Conservation (phyloP, 345 rosid species). For the Moricandia arvensis region DNA sequence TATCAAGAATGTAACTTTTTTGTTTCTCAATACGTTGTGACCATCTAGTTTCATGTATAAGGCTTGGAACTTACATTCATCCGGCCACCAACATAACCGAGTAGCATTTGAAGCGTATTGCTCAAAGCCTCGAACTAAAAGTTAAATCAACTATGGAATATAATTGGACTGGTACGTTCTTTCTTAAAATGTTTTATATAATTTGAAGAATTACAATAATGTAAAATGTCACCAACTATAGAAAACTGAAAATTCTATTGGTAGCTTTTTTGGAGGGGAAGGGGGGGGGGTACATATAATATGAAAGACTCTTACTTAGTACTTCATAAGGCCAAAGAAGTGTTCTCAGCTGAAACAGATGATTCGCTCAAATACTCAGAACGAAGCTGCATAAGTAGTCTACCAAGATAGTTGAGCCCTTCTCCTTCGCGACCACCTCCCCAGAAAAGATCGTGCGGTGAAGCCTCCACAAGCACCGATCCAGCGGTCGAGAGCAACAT, state of each 20-base stretch:
- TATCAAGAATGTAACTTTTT: not conserved
- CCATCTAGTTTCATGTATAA: slow-evolving; percentile 2
- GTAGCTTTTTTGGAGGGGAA: not conserved
- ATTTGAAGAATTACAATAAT: not conserved
- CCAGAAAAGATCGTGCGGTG: slow-evolving; percentile 94
- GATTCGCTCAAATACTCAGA: slow-evolving; percentile 74
- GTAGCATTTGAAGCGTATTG: not conserved
- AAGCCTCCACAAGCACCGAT: slow-evolving; percentile 83
- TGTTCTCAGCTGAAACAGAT: slow-evolving; percentile 45
- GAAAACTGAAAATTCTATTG: not conserved
- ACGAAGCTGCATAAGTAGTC: slow-evolving; percentile 84
- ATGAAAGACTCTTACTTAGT: not conserved
- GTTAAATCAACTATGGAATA: not conserved
- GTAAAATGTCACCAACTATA: slow-evolving; percentile 6
- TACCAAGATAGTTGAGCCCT: slow-evolving; percentile 86
- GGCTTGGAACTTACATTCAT: not conserved
- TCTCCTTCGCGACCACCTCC: slow-evolving; percentile 97
- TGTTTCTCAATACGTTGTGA: not conserved
- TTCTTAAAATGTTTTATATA: not conserved
- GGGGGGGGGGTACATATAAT: not conserved
- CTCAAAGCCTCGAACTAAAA: not conserved
- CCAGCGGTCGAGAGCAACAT: slow-evolving; percentile 78
- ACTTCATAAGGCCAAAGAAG: slow-evolving; percentile 1
- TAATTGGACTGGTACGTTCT: not conserved
- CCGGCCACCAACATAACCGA: not conserved